These are phyloP conservation scores for Gossypium stocksii DNA, from an alignment of 345 rosid genomes.

Conservation along the genomic window DNA sequence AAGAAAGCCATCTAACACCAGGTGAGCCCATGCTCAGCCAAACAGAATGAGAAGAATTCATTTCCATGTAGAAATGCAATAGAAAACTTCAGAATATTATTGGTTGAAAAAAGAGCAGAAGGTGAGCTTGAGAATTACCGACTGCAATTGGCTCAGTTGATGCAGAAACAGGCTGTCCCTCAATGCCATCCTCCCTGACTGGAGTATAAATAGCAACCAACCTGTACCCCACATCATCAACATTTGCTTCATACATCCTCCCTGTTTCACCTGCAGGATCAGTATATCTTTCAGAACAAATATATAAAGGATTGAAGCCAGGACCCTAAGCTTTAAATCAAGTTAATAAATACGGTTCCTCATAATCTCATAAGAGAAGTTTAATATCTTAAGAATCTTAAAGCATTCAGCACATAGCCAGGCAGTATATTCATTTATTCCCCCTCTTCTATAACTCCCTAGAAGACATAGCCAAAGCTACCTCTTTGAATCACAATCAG, in stretches of 20 bases:
- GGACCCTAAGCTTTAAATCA: background rate
- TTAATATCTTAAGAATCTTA: background rate
- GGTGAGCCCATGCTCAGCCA: background rate
- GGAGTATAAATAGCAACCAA: slow-evolving; percentile 88
- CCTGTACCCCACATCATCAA: slow-evolving; percentile 98
- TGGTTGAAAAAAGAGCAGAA: background rate
- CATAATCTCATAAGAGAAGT: background rate
- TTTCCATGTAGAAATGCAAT: background rate
- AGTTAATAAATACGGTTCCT: background rate
- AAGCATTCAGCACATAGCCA: background rate
- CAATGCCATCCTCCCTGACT: slow-evolving; percentile 82
- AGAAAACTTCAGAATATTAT: background rate
- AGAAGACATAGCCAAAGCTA: background rate
- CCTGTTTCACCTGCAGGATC: slow-evolving; percentile 78
- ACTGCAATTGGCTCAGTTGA: slow-evolving; percentile 91
- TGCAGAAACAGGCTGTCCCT: slow-evolving; percentile 95
- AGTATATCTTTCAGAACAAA: slow-evolving; percentile 13
- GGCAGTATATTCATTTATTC: background rate
- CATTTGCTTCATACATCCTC: slow-evolving; percentile 94
- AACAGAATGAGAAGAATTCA: background rate
- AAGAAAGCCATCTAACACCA: background rate
- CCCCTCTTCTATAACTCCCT: background rate
- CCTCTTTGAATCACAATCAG: background rate
- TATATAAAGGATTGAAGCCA: background rate
- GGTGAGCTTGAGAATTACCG: slow-evolving; percentile 42